Base-by-base conservation (phyloP, 305 asterid genomes). In the Fraxinus greggii region DNA sequence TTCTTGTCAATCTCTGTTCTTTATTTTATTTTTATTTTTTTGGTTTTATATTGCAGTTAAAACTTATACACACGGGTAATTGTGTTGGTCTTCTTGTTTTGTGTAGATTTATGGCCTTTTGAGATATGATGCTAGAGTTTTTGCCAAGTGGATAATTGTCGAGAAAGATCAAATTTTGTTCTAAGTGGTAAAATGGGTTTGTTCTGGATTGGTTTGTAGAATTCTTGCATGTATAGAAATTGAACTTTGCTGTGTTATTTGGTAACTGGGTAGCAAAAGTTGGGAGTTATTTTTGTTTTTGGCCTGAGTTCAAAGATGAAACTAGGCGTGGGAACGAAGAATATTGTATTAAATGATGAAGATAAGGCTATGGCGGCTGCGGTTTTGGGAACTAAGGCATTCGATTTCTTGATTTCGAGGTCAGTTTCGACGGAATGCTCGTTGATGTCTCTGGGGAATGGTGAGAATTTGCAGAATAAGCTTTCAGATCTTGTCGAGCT, bases 401-500 rank as follows among this genome's bases (percentile, higher is more conserved):
- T 87, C 80, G 88, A 89, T 82, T 89, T 81, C 78, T 82, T 89
- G 86, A 85, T 87, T 24, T 82, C 83, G 23, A 86, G 84, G 84
- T 83, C 89, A 26, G 82, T 89, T 51, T 82, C 83, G 7, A 78
- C 88, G 21, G 89, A 89, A 77, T 87, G 90, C 77, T 83, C 89
- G 1, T 83, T 84, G 81, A 85, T 84, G 87, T 87, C 88, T 15
- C 78, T 87, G 83, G 87, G 82, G 36, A 87, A 83, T 65, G 89
- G 87, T 82, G 90, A 83, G 83, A 85, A 82, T 82, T 80, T 89
- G 72, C 90, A 89, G 88, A 82, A 80, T 79, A 89, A 89, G 90
- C 91, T 89, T 29, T 89, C 91, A 78, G 91, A 89, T 88, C 92
- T 89, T 9, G 92, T 89, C 83, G 92, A 89, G 23, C 42, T 45